Base-by-base conservation (phyloP, 2,329 filamentous ascomycete genomes). In the Colletotrichum tofieldiae region DNA sequence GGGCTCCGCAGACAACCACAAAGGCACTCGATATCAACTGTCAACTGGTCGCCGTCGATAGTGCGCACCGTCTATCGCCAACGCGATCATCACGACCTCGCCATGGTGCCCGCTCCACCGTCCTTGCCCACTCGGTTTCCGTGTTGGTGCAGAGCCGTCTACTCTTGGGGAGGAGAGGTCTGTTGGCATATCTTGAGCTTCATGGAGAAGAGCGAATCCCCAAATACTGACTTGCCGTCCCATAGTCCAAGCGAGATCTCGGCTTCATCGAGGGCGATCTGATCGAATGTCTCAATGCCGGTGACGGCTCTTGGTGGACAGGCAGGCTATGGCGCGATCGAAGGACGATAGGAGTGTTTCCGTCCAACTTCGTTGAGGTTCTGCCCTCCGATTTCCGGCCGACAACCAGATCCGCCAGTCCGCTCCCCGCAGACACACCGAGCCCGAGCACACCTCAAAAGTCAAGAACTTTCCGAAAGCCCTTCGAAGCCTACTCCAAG, bases 271-370 rank as follows among this genome's bases (percentile, higher is more conserved):
- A 99, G 83, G 96, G 96, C 75, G 96, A 99, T 83, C 84, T 99
- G 76, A 99, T 99, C 81, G 96, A 99, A 89, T 98, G 96, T 79
- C 88, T 99, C 65, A 99, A 99, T 81, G 96, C 96, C 26, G 96
- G 96, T 75, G 96, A 99, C 84, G 96, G 96, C 64, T 95, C 94
- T 58, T 99, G 96, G 96, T 99, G 96, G 96, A 98, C 95, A 84
- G 96, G 96, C 59, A 91, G 96, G 75, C 84, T 99, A 79, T 94
- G 92, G 79, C 91, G 96, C 77, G 96, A 99, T 83, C 93, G 93
- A 81, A 91, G 95, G 79, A 95, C 96, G 78, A 92, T 98, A 78
- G 96, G 96, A 65, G 87, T 96, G 26, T 99, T 99, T 79, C 96
- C 96, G 0, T 98, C 95, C 78, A 99, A 99, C 84, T 99, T 99